Evolutionary conservation across 2,329 filamentous ascomycete species (phyloP).

Genomic region (Nemania abortiva): DNA sequence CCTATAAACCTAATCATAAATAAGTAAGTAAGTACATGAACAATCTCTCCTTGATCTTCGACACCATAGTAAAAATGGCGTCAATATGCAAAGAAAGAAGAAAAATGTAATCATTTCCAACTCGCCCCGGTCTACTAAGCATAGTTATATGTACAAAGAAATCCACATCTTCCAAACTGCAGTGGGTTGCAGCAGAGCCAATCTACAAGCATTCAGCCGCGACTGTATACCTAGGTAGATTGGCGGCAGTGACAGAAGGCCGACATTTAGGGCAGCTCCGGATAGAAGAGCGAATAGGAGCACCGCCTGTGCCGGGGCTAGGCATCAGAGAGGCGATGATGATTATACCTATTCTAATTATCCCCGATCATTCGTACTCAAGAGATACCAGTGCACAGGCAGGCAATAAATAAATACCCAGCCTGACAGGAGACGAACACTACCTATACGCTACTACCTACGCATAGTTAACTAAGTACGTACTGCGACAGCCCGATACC

Average conservation of each 20-base stretch:
- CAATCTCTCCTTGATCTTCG: neutral
- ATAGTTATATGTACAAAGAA: no score
- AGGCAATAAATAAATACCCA: neutral
- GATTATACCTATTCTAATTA: slow-evolving; percentile 1
- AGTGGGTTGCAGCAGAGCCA: slow-evolving; percentile 5
- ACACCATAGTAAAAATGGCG: neutral
- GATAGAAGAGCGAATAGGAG: neutral
- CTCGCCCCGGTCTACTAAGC: neutral
- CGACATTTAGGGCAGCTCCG: neutral
- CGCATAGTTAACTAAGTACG: no score
- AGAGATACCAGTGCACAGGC: no score
- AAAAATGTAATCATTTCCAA: neutral
- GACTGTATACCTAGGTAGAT: neutral
- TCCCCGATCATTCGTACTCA: neutral
- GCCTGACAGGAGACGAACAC: neutral
- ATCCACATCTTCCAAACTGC: neutral
- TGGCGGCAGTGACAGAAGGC: slow-evolving; percentile 4
- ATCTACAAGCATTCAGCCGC: slow-evolving; percentile 27
- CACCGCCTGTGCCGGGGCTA: neutral
- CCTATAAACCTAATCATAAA: neutral
- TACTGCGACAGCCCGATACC: neutral
- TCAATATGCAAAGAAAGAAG: neutral
- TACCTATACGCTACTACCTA: neutral
- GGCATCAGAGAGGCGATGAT: neutral
- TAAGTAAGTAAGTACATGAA: neutral